Base-by-base conservation (phyloP, 2,329 filamentous ascomycete genomes). In the Aspergillus pseudoglaucus region DNA sequence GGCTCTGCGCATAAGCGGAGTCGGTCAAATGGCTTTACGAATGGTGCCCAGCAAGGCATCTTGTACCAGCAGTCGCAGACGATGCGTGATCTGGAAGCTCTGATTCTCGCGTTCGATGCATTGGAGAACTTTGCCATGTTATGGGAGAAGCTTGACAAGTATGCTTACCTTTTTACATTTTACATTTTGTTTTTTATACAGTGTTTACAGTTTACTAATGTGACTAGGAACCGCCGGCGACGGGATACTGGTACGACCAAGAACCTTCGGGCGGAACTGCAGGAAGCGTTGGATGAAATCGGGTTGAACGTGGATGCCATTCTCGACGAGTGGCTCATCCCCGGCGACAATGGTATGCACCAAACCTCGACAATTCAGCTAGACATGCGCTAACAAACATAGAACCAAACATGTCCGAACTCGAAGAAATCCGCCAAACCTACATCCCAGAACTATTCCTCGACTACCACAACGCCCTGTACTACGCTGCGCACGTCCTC, bases 381-480 rank as follows among this genome's bases (percentile, higher is more conserved):
- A 17, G 25, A 46, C 22, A 23, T 14, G 9, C 32, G 35, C 47
- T 57, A 41, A 55, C 51, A 25, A n/a, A 20, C 48, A 57, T 49
- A 77, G 77, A 75, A 44, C 60, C 65, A 45, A 85, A 85, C 59
- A 78, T 81, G 50, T 64, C 74, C 14, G 81, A 87, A 47, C 78
- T 89, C 42, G 69, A 70, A 42, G 70, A 76, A 20, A 80, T 97
- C 45, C 83, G 90, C 55, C 79, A 82, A 47, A 80, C 81, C 0
- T 97, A 95, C 67, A 76, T 98, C 3, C 90, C 93, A 2, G 90
- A 96, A 64, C 80, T 88, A 15, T 75, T 95, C 38, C 77, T 98
- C 44, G 88, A 87, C 2, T 96, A 93, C 65, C 82, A 93, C 62
- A 84, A 81, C 59, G 84, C 87, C 1, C 74, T 97, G 44, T 87